Evolutionary conservation across 1,139 yeast genomes (phyloP), one percentile per base, ranked within the genome.

Genomic region (Taphrina flavorubra): DNA sequence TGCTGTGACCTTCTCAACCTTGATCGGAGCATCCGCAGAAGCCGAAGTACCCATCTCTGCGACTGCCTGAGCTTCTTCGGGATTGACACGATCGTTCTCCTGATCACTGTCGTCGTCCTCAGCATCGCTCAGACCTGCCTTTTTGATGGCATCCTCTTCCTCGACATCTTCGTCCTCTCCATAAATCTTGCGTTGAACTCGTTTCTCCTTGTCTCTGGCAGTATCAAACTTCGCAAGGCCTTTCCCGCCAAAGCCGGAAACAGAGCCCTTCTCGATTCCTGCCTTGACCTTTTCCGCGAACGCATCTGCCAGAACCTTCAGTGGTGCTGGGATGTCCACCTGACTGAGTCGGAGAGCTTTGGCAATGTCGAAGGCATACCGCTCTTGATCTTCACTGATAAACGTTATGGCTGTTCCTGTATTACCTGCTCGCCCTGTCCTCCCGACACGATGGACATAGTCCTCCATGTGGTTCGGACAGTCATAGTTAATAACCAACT

Each of bases 391-490:
- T 0, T 84, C 80, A 0, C 86, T 79, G 1, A 95, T 81, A 73
- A 94, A 85, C 0, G 97, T 89, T 1, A 89, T 80, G 0, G 97
- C 97, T 0, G 85, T 83, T 0, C 99, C 99, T 0, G 77, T 77
- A 55, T 83, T 83, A 0, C 96, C 96, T 0, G 97, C 99, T 71
- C 99, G 82, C 0, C 98, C 99, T 0, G 99, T 95, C 72, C 99
- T 82, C 0, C 99, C 99, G 0, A 92, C 97, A 39, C 99, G 83
- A 78, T 94, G 99, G 6, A 95, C 96, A 75, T 94, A 94, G 76
- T 95, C 99, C 72, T 96, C 98, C 84, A 92, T 84, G 72, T 94
- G 97, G 72, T 84, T 89, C 0, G 97, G 97, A 0, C 97, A 87
- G 76, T 94, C 97, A 76, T 85, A 94, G 73, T 94, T 90, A 10